A percentile compares a stretch with the other conserved stretches of the same genome.
Conservation (phyloP, 1,284 basidiomycete species). For the Ustilago tritici region DNA sequence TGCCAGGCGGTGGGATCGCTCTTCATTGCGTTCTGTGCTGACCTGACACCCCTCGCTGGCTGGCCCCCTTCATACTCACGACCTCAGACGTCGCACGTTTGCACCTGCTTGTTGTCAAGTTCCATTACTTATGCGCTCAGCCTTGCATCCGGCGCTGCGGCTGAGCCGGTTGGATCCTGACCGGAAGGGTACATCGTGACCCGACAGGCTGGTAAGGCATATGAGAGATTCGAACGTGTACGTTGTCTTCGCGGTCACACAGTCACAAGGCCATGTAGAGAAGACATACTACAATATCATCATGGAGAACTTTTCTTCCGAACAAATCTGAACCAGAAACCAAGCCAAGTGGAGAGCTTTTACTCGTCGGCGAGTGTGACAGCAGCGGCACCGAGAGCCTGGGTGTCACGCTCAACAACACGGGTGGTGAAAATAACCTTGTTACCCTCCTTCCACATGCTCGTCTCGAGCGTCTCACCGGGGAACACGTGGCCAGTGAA, state of each 20-base stretch:
- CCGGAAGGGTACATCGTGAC: neutral
- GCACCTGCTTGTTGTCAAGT: neutral
- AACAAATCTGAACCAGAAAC: slow-evolving; percentile 1
- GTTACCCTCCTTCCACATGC: slow-evolving; percentile 94
- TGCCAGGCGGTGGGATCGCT: neutral
- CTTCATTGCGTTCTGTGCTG: neutral
- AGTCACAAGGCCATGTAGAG: neutral
- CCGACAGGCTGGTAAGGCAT: neutral
- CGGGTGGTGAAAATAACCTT: slow-evolving; percentile 90
- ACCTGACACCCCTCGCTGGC: neutral
- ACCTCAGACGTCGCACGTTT: neutral
- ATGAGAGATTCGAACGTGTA: neutral
- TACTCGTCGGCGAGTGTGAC: slow-evolving; percentile 74
- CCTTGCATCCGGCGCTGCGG: too few relatives aligned
- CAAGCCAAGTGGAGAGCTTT: neutral
- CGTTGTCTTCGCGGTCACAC: neutral
- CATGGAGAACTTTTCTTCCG: neutral
- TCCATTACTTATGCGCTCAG: neutral
- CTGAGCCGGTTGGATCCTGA: neutral
- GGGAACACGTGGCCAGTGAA: slow-evolving; percentile 93
- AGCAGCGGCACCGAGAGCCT: slow-evolving; percentile 80
- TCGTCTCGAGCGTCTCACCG: slow-evolving; percentile 80
- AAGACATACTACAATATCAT: neutral
- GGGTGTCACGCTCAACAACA: slow-evolving; percentile 80
- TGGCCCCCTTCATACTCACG: neutral